phyloP scores from a whole-genome alignment of 2,329 filamentous ascomycete species.

The Amauroascus niger region DNA sequence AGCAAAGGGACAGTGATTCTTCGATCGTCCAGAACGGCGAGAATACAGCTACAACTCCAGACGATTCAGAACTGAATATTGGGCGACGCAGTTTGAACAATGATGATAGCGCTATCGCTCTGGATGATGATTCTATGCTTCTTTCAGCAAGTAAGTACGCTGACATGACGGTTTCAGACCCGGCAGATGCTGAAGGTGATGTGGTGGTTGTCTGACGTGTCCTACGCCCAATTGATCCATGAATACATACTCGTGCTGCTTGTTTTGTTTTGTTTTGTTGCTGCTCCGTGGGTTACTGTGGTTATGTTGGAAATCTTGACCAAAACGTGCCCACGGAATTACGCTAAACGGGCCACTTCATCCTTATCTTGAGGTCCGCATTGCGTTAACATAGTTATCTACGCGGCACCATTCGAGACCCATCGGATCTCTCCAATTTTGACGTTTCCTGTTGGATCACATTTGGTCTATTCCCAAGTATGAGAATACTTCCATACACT shows the following conservation, averaged over 20 bases:
- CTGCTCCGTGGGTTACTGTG: background rate
- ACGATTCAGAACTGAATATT: background rate
- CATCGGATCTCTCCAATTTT: background rate
- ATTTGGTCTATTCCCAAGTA: background rate
- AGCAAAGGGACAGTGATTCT: background rate
- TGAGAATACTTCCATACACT: background rate
- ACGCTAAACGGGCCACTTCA: background rate
- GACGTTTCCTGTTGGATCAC: background rate
- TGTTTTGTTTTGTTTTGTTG: background rate
- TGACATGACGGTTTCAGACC: constrained; percentile 39
- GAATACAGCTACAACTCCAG: constrained; percentile 29
- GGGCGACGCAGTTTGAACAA: constrained; percentile 36
- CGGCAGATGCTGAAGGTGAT: constrained; percentile 38
- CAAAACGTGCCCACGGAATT: background rate
- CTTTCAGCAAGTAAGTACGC: constrained; percentile 38
- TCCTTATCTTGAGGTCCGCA: background rate
- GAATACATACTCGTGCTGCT: background rate
- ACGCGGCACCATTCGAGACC: background rate
- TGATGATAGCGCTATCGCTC: constrained; percentile 67
- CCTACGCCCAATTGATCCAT: constrained; percentile 12
- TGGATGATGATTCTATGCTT: constrained; percentile 41
- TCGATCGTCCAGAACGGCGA: constrained; percentile 22
- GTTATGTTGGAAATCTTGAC: background rate
- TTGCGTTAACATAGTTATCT: background rate
- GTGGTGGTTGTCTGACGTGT: constrained; percentile 36